phyloP scores from a whole-genome alignment of 192 early-diverging fungal species.

The Linnemannia exigua region DNA sequence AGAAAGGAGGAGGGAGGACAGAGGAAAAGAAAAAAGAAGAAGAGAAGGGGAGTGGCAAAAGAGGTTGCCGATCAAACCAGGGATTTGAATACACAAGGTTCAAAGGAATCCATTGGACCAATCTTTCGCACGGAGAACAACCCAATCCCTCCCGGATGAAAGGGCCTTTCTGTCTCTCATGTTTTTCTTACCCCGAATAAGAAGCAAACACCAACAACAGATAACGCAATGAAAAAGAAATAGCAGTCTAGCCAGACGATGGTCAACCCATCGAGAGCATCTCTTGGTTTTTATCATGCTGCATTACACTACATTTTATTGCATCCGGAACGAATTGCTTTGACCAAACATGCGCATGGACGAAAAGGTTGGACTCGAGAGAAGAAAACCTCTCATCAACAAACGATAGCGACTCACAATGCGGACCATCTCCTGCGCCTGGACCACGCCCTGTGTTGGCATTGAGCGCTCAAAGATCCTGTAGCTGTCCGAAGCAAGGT shows the following conservation, averaged over 20 bases:
- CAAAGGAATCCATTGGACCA: not conserved
- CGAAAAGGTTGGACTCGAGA: conserved; percentile 26
- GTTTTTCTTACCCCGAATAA: not conserved
- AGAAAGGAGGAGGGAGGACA: not conserved
- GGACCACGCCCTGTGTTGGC: conserved; percentile 41
- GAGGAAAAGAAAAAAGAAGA: not conserved
- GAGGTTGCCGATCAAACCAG: not conserved
- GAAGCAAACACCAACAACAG: not conserved
- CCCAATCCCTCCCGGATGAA: not conserved
- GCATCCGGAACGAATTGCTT: not conserved
- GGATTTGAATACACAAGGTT: not conserved
- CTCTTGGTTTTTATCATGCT: too few species aligned
- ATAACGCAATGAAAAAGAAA: not conserved
- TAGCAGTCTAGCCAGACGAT: too few species aligned
- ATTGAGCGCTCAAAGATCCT: conserved; percentile 51
- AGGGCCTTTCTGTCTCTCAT: not conserved
- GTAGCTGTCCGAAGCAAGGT: conserved; percentile 40
- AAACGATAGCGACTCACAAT: conserved; percentile 32
- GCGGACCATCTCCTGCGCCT: conserved; percentile 43
- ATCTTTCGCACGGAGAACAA: not conserved
- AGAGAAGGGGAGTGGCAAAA: not conserved
- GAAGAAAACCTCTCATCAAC: conserved; percentile 26
- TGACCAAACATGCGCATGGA: conserved; percentile 20
- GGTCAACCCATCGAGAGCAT: too few species aligned
- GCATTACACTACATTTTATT: too few species aligned